Percentiles rank a stretch among this genome's conserved stretches.
Conservation (phyloP, 495 filamentous ascomycete genomes). For the Niebla homalea region DNA sequence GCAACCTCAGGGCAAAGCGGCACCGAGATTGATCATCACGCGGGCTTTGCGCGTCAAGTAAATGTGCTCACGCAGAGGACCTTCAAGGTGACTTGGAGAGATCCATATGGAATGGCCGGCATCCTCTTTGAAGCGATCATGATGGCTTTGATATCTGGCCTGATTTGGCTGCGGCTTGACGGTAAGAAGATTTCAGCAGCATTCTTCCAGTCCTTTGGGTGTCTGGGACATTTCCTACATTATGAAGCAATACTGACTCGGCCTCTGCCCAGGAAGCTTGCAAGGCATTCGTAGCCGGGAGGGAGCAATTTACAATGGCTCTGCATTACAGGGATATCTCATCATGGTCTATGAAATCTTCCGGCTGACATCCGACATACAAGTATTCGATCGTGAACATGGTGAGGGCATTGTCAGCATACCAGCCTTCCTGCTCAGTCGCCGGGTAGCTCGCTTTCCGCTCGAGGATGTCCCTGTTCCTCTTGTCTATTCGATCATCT, state of each 20-base stretch:
- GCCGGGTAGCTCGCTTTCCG: constrained; percentile 48
- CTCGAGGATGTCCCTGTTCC: constrained; percentile 59
- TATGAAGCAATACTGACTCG: too few relatives aligned
- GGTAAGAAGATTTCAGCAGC: too few relatives aligned
- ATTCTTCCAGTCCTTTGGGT: too few relatives aligned
- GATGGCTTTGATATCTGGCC: constrained; percentile 56
- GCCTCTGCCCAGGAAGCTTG: constrained; percentile 22
- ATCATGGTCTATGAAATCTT: constrained; percentile 62
- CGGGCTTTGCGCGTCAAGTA: constrained; percentile 45
- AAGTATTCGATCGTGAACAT: constrained; percentile 58
- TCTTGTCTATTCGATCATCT: constrained; percentile 51
- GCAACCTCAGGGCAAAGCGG: background rate
- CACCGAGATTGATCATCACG: constrained; percentile 14
- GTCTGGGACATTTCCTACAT: too few relatives aligned
- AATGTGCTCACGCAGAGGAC: constrained; percentile 51
- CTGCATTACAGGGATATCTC: constrained; percentile 58
- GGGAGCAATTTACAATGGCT: constrained; percentile 53
- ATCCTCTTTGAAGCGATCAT: constrained; percentile 48
- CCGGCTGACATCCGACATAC: constrained; percentile 55
- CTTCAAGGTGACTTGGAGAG: constrained; percentile 51
- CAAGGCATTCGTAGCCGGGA: constrained; percentile 53
- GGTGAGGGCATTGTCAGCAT: constrained; percentile 58
- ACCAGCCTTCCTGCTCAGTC: constrained; percentile 48
- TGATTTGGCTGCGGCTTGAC: constrained; percentile 52
- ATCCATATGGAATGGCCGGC: constrained; percentile 57